Conservation (phyloP, 768 basidiomycete species). For the Mycena epipterygia region DNA sequence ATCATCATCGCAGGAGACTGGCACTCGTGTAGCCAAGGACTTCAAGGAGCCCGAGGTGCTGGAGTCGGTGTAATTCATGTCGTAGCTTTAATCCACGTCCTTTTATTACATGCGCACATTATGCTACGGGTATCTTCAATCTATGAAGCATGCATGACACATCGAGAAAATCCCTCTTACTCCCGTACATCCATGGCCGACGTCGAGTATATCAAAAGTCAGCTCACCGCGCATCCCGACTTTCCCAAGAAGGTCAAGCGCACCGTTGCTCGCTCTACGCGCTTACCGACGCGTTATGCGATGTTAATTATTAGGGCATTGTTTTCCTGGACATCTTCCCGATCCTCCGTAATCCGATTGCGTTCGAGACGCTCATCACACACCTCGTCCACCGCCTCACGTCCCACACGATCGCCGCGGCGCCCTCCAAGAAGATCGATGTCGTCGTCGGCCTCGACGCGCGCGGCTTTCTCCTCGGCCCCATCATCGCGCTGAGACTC, state of each 20-base stretch:
- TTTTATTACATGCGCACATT: conserved; percentile 52
- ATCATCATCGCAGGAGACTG: conserved; percentile 82
- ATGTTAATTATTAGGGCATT: conserved; percentile 92
- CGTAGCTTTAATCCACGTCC: conserved; percentile 41
- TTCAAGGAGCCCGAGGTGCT: conserved; percentile 98
- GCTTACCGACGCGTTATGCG: not conserved
- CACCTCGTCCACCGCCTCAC: conserved; percentile 90
- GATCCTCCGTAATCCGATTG: conserved; percentile 85
- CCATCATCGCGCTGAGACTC: conserved; percentile 89
- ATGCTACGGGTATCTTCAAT: conserved; percentile 41
- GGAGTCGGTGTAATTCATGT: conserved; percentile 83
- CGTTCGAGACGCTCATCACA: conserved; percentile 92
- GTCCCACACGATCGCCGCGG: conserved; percentile 76
- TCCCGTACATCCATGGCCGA: conserved; percentile 70
- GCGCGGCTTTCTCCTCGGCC: conserved; percentile 95
- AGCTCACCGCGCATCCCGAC: conserved; percentile 74
- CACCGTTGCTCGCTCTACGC: conserved; percentile 3
- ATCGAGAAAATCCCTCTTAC: conserved; percentile 5
- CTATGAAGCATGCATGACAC: conserved; percentile 43
- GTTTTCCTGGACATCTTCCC: conserved; percentile 97
- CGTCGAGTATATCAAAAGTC: conserved; percentile 75
- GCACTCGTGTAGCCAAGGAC: conserved; percentile 93
- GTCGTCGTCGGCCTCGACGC: conserved; percentile 96
- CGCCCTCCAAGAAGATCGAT: conserved; percentile 81
- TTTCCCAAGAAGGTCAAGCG: conserved; percentile 89